Base-by-base conservation (phyloP, 2,329 filamentous ascomycete genomes). In the Sclerotinia sclerotiorum region DNA sequence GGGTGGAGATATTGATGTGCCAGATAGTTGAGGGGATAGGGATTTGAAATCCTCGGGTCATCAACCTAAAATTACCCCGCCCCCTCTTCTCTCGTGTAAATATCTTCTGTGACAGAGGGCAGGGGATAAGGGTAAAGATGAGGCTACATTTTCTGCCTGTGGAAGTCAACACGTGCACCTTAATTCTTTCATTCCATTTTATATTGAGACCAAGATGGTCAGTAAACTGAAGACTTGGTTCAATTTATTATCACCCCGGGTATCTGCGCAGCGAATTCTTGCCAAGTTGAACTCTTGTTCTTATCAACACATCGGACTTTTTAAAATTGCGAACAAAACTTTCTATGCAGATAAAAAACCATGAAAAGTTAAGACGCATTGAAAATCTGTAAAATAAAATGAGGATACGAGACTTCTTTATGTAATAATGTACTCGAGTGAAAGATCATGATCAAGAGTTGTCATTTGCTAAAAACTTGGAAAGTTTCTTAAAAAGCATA, bases 401-500 rank as follows among this genome's bases (percentile, higher is more conserved):
- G 17, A 55, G 21, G 17, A 56, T 39, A 39, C 10, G 32, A 56
- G 29, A 17, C 32, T 35, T 17, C 54, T 35, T 56, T n/a, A 35
- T n/a, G 32, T 56, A 56, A 56, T 13, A 29, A 24, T 15, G 15
- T 54, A 19, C 32, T 35, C 32, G 32, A 35, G 32, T 35, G 5
- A 8, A 54, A 54, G 24, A 32, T 54, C 11, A 7, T 29, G 24
- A 17, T 17, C 21, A 27, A n/a, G 42, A 48, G 57, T n/a, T 61
- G 42, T 21, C 11, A 61, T 32, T 35, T 32, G 5, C 8, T 24
- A 10, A 42, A 24, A 48, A 27, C 17, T 48, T 24, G 8, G 57
- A 35, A 61, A 27, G 17, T 61, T 61, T 32, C 57, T 29, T 61
- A 48, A 5, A 55, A 61, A 61, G 44, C 49, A 48, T 35, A 15